Evolutionary conservation across 78 protist genomes (phyloP).

Genomic region (Cavenderia fasciculata): DNA sequence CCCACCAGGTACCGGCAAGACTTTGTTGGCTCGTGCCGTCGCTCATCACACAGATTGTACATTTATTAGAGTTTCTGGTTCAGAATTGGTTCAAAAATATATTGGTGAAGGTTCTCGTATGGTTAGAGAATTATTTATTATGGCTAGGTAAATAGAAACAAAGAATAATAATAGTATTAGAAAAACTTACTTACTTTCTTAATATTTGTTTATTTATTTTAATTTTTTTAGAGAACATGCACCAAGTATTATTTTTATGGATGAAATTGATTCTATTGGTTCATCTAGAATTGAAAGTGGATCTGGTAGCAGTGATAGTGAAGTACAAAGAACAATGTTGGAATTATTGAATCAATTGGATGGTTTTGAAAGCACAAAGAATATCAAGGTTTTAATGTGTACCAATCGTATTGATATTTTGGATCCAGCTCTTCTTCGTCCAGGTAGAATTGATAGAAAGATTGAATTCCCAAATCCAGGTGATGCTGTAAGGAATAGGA

Average conservation of each 20-base stretch:
- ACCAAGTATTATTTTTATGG: constrained; percentile 99
- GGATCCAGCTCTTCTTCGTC: constrained; percentile 99
- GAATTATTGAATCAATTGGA: constrained; percentile 99
- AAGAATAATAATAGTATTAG: constrained; percentile 7
- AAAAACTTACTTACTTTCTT: not conserved
- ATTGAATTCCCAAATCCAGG: constrained; percentile 94
- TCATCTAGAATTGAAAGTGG: constrained; percentile 82
- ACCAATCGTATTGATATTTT: constrained; percentile 99
- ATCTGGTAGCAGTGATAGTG: constrained; percentile 92
- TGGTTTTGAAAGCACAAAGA: constrained; percentile 98
- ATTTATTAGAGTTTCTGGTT: constrained; percentile 99
- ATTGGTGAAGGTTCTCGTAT: constrained; percentile 99
- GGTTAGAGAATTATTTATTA: constrained; percentile 99
- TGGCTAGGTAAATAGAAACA: constrained; percentile 90
- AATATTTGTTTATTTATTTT: not conserved
- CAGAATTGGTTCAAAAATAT: constrained; percentile 99
- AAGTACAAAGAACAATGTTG: constrained; percentile 99
- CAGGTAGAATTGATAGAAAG: constrained; percentile 99
- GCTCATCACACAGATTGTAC: constrained; percentile 99
- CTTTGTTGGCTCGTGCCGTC: constrained; percentile 99
- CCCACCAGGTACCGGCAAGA: constrained; percentile 99
- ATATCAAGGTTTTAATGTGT: constrained; percentile 99
- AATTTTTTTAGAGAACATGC: constrained; percentile 93
- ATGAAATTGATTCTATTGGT: constrained; percentile 99
- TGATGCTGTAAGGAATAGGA: constrained; percentile 50